phyloP scores from a whole-genome alignment of 2,329 filamentous ascomycete genomes.

The Helotiales sp. region DNA sequence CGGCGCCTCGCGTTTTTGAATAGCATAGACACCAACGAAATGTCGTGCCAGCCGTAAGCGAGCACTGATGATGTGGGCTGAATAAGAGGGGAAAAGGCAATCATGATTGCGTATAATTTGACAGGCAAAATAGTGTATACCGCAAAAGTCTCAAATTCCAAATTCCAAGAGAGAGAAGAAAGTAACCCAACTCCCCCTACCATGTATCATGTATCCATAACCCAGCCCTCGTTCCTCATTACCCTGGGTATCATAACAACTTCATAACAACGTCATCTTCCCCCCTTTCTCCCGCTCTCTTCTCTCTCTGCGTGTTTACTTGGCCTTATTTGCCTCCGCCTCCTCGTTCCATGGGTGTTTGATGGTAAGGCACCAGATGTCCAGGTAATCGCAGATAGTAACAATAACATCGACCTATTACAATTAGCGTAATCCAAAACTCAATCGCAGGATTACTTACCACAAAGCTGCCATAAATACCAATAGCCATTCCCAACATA shows the following conservation, averaged over 20 bases:
- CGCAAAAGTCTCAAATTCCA: neutral
- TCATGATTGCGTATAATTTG: too few relatives aligned
- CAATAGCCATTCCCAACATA: conserved; percentile 81
- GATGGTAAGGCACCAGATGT: conserved; percentile 98
- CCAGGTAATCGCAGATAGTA: conserved; percentile 95
- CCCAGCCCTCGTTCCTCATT: neutral
- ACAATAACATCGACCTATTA: conserved; percentile 85
- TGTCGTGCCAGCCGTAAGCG: too few relatives aligned
- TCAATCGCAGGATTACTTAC: conserved; percentile 47
- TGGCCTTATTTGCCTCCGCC: conserved; percentile 41
- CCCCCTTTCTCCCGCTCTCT: neutral
- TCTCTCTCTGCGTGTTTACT: conserved; percentile 20
- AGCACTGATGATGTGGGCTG: too few relatives aligned
- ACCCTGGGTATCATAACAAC: neutral
- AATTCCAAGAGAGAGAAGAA: too few relatives aligned
- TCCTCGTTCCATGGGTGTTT: conserved; percentile 71
- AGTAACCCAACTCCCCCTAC: too few relatives aligned
- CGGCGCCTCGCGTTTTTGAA: too few relatives aligned
- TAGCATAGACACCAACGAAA: too few relatives aligned
- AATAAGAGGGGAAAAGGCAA: too few relatives aligned
- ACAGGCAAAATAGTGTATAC: neutral
- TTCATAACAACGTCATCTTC: neutral
- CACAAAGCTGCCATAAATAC: conserved; percentile 97
- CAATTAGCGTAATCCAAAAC: conserved; percentile 13
- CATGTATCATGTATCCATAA: neutral